Evolutionary conservation across 2,329 filamentous ascomycete genomes (phyloP), one percentile per base, ranked within the genome.

Genomic region (Xylariaceae sp.): DNA sequence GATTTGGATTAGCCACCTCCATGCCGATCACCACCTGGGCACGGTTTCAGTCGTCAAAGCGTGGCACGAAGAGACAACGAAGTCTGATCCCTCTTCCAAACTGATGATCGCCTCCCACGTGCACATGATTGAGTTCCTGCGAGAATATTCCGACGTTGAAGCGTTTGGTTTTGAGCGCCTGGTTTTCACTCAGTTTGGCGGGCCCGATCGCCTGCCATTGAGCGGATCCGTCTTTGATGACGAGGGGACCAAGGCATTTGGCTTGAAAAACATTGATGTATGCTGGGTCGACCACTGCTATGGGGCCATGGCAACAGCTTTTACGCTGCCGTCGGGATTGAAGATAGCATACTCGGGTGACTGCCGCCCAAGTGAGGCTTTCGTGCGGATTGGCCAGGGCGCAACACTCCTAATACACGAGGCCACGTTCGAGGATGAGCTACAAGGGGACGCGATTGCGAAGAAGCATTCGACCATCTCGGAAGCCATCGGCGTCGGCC

Each of bases 11-110:
- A 95, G 89, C 70, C 94, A 99, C 72, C 76, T 95, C 58, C 94
- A 99, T 70, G 94, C 94, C 4, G 94, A 99, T 72, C 94, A 99
- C 71, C 94, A 97, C 67, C 80, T 99, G 18, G 94, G 94, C 26
- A 88, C 85, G 1, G 78, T 83, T n/a, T 81, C 85, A 5, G 75
- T 97, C n/a, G 83, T 97, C 65, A 85, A 82, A 64, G 88, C 88
- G 5, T 96, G 91, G 89, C 84, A 89, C 51, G 78, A 84, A 41
- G 74, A 72, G 58, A 79, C 73, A 39, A 73, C 65, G 5, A 69
- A 64, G 54, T 69, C 57, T 39, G 59, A 58, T 37, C 67, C 61
- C 48, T 63, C 50, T 9, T 70, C 55, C 1, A 77, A 75, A 43
- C 77, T 95, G 8, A 76, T 81, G 47, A 72, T 97, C 36, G 80